Percentiles rank a stretch among this genome's conserved stretches.
Evolutionary conservation across 2,329 filamentous ascomycete genomes (phyloP).

Genomic region (Fusarium torulosum): DNA sequence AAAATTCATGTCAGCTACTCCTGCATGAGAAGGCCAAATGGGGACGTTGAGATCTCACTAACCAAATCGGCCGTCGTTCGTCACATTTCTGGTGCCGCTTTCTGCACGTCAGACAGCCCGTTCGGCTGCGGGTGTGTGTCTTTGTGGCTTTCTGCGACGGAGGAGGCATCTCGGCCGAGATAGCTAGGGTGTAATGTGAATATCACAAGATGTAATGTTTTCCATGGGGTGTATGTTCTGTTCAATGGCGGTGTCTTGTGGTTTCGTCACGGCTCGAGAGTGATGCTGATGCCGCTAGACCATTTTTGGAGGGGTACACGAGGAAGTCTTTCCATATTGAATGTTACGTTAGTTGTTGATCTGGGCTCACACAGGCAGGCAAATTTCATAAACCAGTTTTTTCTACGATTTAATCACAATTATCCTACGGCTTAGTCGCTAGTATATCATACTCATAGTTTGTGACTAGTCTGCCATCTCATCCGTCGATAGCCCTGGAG

Average conservation of each 20-base stretch:
- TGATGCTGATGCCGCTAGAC: slow-evolving; percentile 6
- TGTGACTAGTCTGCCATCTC: too few species aligned
- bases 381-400: too few species aligned
- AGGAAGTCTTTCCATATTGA: too few species aligned
- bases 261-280: not conserved
- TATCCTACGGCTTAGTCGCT: too few species aligned
- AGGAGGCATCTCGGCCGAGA: not conserved
- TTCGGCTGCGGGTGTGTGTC: slow-evolving; percentile 37
- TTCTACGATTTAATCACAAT: too few species aligned
- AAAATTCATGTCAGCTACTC: not conserved
- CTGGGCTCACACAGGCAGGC: too few species aligned
- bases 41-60: slow-evolving; percentile 1
- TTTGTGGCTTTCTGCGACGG: slow-evolving; percentile 10
- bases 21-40: too few species aligned
- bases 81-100: slow-evolving; percentile 40
- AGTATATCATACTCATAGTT: too few species aligned
- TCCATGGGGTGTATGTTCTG: too few species aligned
- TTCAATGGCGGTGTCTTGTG: not conserved
- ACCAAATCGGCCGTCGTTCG: slow-evolving; percentile 39
- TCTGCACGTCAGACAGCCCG: slow-evolving; percentile 42
- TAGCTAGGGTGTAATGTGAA: not conserved
- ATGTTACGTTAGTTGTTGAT: too few species aligned
- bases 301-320: slow-evolving; percentile 29
- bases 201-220: not conserved
- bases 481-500: too few species aligned